phyloP scores from a whole-genome alignment of 2,329 filamentous ascomycete genomes.

The Phyllachora maydis region DNA sequence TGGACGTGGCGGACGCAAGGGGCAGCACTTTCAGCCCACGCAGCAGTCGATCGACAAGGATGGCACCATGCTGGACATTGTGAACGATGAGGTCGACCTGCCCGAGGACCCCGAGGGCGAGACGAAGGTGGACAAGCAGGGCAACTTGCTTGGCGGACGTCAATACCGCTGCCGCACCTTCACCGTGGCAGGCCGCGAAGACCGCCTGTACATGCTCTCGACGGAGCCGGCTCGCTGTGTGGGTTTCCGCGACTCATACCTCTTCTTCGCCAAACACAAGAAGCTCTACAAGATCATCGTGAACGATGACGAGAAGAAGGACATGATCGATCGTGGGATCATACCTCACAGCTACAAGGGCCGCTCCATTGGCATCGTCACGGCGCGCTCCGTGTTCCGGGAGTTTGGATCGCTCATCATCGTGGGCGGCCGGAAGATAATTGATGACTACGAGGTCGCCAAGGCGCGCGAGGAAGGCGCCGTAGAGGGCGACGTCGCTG shows the following conservation, averaged over 20 bases:
- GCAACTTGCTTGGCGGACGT: constrained; percentile 60
- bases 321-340: constrained; percentile 86
- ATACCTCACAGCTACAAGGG: constrained; percentile 98
- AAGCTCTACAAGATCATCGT: constrained; percentile 96
- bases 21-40: constrained; percentile 52
- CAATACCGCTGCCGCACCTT: constrained; percentile 95
- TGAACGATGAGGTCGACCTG: constrained; percentile 78
- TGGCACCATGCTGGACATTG: constrained; percentile 75
- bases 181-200: constrained; percentile 64
- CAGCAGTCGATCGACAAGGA: constrained; percentile 86
- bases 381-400: constrained; percentile 85
- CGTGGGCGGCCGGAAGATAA: constrained; percentile 68
- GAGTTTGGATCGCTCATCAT: constrained; percentile 92
- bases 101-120: constrained; percentile 79
- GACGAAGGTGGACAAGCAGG: constrained; percentile 79
- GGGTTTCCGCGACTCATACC: constrained; percentile 91
- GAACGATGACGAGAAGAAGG: constrained; percentile 88
- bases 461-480: constrained; percentile 57
- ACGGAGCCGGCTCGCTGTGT: constrained; percentile 94
- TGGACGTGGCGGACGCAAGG: constrained; percentile 41
- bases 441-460: constrained; percentile 75
- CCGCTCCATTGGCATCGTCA: constrained; percentile 89
- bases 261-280: constrained; percentile 97
- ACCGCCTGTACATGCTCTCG: constrained; percentile 91
- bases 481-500: constrained; percentile 75